Base-by-base conservation (phyloP, 139 green algal genomes). In the Picochlorum sp. region DNA sequence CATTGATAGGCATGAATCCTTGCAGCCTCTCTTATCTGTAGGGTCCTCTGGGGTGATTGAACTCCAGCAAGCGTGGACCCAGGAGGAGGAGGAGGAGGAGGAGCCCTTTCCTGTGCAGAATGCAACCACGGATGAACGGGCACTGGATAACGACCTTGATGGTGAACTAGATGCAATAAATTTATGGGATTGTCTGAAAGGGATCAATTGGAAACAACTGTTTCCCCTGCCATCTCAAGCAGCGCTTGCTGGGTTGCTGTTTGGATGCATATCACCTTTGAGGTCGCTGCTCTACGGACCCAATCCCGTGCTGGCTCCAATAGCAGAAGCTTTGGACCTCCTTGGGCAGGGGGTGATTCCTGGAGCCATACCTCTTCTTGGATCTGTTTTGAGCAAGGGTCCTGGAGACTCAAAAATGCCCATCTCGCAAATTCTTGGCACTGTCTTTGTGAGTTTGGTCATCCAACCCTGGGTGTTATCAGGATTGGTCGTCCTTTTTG, bases 331-430 rank as follows among this genome's bases (percentile, higher is more conserved):
- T 23, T 23, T 85, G 38, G 34, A 56, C 24, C 72, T 76, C 16
- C 47, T 89, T 51, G 82, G 69, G 2, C 55, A 45, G 16, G 79
- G 73, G 16, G 70, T 83, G 18, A 77, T 89, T 4, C 82, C 82
- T 13, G 57, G 47, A 49, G 77, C 82, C 58, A 73, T 87, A n/a
- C 62, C 84, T 11, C 58, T 85, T 20, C 78, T 89, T 54, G 82
- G 82, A 4, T 77, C 79, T 23, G 76, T 83, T 47, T 73, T 89
- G 47, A 70, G 65, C 24, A 76, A 79, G 59, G 76, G 70, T 18
- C 70, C 71, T 15, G 45, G 70, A 24, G 34, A 54, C 2, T 77
- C 72, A 4, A 52, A 49, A 8, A 58, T 88, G 52, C 71, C 72
- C 8, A 23, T 57, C 4, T 52, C 63, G 0, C 49, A 79, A 9